Evolutionary conservation across 148 eudicot genomes (phyloP), one percentile per base, ranked within the genome.

Genomic region (Cornus florida): DNA sequence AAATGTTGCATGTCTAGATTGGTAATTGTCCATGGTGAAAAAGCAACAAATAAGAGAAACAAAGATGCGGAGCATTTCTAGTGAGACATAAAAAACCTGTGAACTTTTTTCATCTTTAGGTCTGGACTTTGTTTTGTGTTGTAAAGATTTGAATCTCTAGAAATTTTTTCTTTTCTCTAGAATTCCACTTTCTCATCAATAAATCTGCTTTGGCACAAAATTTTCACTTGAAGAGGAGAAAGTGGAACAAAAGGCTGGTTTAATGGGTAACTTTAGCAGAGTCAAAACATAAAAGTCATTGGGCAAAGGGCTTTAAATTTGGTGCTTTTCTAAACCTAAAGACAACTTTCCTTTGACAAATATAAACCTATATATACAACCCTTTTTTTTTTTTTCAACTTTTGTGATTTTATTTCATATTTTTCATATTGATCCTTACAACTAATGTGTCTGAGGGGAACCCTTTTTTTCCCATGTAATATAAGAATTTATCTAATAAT

Each of bases 261-360:
- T 43, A 38, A 14, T 66, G 70, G 28, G 35, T 56, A 75, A 65
- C 78, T 75, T 75, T 75, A 41, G 7, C 71, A 75, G 78, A 56
- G 78, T 75, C 78, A 75, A 75, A 75, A 65, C 70, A 39, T 28
- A 41, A 53, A 60, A 64, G 78, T 66, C 59, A 43, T 75, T 65
- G 71, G 56, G 22, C 59, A 38, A n/a, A 17, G 38, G 22, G 35
- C 19, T 10, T 10, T 10, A 65, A 33, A 39, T 75, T 43, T 6
- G 56, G 70, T 19, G 2, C 62, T 74, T 74, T 74, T 5, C 48
- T 35, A 11, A 35, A 60, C 4, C 77, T 75, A 65, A 62, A 65
- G 56, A 62, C 17, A 62, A 35, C 48, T 43, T 43, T 43, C 48
- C 48, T 0, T 0, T 43, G 48, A 43, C 48, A 43, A 43, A 6